Evolutionary conservation across 1,284 basidiomycete species (phyloP).

Genomic region (Cronartium quercuum): DNA sequence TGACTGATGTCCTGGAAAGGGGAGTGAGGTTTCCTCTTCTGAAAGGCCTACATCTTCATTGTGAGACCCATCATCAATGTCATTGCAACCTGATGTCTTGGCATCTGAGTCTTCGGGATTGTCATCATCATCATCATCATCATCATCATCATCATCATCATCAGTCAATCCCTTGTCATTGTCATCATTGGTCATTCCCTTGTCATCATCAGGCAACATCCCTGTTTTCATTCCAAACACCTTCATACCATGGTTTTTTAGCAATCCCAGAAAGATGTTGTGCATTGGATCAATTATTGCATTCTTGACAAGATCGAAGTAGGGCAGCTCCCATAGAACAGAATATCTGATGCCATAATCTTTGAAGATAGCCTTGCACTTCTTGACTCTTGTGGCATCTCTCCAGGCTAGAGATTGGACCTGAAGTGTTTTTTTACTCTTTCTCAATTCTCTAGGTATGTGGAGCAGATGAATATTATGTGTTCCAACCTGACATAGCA

Average conservation of each 20-base stretch:
- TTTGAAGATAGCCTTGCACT: constrained; percentile 1
- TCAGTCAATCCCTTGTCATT: background rate
- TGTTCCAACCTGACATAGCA: background rate
- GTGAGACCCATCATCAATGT: background rate
- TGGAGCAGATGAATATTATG: background rate
- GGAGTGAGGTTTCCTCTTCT: background rate
- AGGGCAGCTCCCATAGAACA: constrained; percentile 10
- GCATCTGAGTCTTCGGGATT: background rate
- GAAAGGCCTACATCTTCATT: background rate
- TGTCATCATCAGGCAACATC: background rate
- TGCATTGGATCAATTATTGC: constrained; percentile 29
- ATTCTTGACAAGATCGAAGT: constrained; percentile 2
- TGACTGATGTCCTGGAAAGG: background rate
- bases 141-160: background rate
- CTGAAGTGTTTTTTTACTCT: background rate
- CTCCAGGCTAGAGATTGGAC: constrained; percentile 18
- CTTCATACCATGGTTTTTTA: constrained; percentile 14
- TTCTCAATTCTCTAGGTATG: background rate
- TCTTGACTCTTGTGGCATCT: background rate
- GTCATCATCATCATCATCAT: background rate
- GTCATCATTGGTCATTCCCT: background rate
- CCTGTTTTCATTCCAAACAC: constrained; percentile 13
- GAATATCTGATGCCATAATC: constrained; percentile 22
- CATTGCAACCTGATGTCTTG: background rate
- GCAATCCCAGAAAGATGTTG: constrained; percentile 22